Evolutionary conservation across 805 yeast genomes (phyloP), one percentile per base, ranked within the genome.

Genomic region (Myxozyma sirexii): DNA sequence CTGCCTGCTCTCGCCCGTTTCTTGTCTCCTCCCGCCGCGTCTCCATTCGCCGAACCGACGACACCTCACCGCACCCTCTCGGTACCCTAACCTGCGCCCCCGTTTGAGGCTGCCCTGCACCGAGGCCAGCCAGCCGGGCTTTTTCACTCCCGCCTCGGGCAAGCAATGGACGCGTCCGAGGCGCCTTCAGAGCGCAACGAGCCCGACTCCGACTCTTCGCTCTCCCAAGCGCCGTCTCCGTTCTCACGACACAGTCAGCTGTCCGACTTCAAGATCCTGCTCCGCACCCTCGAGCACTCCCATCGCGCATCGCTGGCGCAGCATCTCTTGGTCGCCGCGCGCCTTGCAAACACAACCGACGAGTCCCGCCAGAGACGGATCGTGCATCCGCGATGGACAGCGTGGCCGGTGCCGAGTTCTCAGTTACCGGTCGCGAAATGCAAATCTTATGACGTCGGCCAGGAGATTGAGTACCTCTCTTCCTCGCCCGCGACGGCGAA

Each of bases 311-410:
- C 58, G 4, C 45, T 56, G 15, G 51, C 58, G 23, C 42, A 48
- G 39, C 64, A 60, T 50, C 19, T 60, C 3, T 41, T 49, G n/a
- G 64, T 50, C n/a, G 54, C 60, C 2, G 37, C 54, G 10, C 52
- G 60, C 2, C 39, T 55, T 26, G n/a, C n/a, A n/a, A n/a, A n/a
- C n/a, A n/a, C n/a, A n/a, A n/a, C 23, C 8, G 26, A 12, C 13
- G 23, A 31, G 21, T 8, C 17, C n/a, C 33, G 33, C 12, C n/a
- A 43, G 27, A 21, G 33, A 13, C 8, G 46, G 19, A 19, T 50
- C 13, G 37, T 53, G 13, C 37, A 27, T n/a, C 49, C 50, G 17
- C 19, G 46, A 19, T 55, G 57, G 58, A 59, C 63, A 3, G 56
- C 57, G 6, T 59, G 59, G 59, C 60, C 63, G 15, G 29, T 59